These are phyloP conservation scores for Gaeumannomyces sp. DNA, from an alignment of 2,329 filamentous ascomycete species.

Conservation along the genomic window DNA sequence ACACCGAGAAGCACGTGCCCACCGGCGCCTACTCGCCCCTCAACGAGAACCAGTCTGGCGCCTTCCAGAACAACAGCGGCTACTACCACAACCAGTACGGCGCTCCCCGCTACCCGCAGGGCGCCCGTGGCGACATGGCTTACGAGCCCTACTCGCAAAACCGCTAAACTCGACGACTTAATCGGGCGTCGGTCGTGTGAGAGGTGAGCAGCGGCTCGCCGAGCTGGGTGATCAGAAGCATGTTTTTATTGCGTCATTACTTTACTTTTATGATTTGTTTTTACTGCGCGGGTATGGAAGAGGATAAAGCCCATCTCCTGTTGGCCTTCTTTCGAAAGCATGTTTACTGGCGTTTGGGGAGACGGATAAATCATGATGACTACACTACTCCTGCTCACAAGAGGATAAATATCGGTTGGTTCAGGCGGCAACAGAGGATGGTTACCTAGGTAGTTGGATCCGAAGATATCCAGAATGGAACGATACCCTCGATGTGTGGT, in stretches of 20 bases:
- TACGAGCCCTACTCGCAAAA: constrained; percentile 53
- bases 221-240: neutral
- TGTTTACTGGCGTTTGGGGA: neutral
- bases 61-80: constrained; percentile 18
- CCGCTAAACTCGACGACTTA: neutral
- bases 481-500: neutral
- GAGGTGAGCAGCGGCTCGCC: too few species aligned
- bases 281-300: neutral
- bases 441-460: neutral
- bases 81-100: constrained; percentile 31
- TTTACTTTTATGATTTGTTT: constrained; percentile 1
- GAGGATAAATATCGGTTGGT: neutral
- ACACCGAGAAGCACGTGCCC: constrained; percentile 45
- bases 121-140: constrained; percentile 43
- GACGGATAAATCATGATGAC: neutral
- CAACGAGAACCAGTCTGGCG: constrained; percentile 27
- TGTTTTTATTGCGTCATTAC: neutral
- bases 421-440: neutral
- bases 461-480: neutral
- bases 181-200: neutral
- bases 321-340: neutral
- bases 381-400: neutral
- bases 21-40: constrained; percentile 39
- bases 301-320: too few species aligned
- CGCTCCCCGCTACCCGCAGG: constrained; percentile 33